Base-by-base conservation (phyloP, 2,329 filamentous ascomycete species). In the Fusarium buharicum region DNA sequence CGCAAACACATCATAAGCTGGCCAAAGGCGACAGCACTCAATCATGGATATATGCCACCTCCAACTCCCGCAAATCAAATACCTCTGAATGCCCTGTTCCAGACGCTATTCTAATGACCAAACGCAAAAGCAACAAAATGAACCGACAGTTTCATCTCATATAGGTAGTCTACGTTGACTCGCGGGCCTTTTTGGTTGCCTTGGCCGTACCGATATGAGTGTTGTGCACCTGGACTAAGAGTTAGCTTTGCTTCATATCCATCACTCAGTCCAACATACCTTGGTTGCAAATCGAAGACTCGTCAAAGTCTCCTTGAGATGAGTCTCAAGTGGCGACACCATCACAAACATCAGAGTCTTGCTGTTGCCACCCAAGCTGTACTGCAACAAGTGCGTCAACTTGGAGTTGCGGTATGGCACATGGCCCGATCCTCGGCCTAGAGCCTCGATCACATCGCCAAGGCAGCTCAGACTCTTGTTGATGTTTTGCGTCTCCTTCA, bases 261-360 rank as follows among this genome's bases (percentile, higher is more conserved):
- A 1, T 4, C 1, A 2, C 22, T 5, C 3, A 12, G 38, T 9
- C 20, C 44, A 51, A 72, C 79, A 73, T 76, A 93, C 93, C 84
- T 97, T 98, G 30, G 92, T 96, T 14, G 95, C 95, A 77, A 99
- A 99, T 72, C 95, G 90, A 76, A 99, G 82, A 82, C 93, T 97
- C 39, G 93, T 97, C 74, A 97, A 81, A 4, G 93, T 97, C 82
- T 99, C 95, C 71, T 90, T 90, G 64, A 97, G 81, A 79, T 98
- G 95, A 6, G 88, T 90, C 79, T 96, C 91, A 56, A 98, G 81
- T 30, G 95, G 95, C 68, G 90, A 95, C 53, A 97, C 91, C 93
- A 98, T 98, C 74, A 98, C 92, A 75, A 99, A 97, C 95, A 99
- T 99, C 70, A 99, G 88, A 1, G 95, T 99, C 79, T 97, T 96